Conservation (phyloP, 225 moss, liverwort and hornwort genomes). For the Polytrichum formosum region DNA sequence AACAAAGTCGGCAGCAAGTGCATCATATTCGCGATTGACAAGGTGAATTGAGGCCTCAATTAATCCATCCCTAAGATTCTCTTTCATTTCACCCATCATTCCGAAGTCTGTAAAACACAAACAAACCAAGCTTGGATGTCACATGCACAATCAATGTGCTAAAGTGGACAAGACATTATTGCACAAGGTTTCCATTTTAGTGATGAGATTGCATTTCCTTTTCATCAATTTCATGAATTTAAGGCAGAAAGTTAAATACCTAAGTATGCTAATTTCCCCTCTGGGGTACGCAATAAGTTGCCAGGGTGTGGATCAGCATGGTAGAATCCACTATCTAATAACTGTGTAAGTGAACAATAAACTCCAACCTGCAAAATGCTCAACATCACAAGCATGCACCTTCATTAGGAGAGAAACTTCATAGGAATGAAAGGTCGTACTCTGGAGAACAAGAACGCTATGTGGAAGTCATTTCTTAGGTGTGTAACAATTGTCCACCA, state of each 20-base stretch:
- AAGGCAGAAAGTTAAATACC: conserved; percentile 36
- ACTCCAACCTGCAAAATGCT: conserved; percentile 67
- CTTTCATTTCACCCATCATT: conserved; percentile 99
- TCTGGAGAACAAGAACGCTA: too few relatives aligned
- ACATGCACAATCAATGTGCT: neutral
- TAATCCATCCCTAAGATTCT: conserved; percentile 77
- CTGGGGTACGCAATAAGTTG: conserved; percentile 87
- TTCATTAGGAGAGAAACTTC: too few relatives aligned
- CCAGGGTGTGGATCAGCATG: conserved; percentile 99
- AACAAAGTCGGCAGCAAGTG: conserved; percentile 89
- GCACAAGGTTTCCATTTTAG: neutral
- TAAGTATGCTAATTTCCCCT: conserved; percentile 92
- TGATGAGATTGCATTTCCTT: too few relatives aligned
- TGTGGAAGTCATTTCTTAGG: too few relatives aligned
- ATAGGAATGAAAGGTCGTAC: too few relatives aligned
- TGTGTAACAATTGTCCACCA: too few relatives aligned
- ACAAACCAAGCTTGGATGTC: neutral
- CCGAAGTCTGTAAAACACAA: conserved; percentile 73
- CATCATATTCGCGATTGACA: conserved; percentile 89
- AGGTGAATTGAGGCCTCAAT: conserved; percentile 93
- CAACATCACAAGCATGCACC: too few relatives aligned
- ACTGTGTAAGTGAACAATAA: conserved; percentile 81
- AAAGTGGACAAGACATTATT: neutral
- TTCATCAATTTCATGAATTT: neutral
- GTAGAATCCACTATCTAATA: conserved; percentile 91